These are phyloP conservation scores for Paramecium sexaurelia DNA, from an alignment of 73 alveolate species.

Conservation along the genomic window DNA sequence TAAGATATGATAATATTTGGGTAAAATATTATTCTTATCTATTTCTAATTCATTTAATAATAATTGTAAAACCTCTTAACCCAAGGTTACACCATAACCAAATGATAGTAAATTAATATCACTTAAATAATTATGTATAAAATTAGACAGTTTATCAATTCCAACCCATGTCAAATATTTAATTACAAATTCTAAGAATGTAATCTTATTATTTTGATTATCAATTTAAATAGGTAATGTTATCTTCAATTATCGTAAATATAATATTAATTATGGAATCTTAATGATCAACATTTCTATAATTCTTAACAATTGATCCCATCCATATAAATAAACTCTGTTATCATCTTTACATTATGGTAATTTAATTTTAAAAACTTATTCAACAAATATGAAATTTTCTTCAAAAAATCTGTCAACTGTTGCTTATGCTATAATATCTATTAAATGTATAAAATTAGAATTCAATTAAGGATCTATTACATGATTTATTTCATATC, in stretches of 20 bases:
- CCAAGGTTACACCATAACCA: background rate
- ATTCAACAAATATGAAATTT: background rate
- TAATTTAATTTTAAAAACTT: background rate
- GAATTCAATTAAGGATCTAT: background rate
- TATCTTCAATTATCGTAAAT: background rate
- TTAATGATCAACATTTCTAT: background rate
- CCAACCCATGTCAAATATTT: slow-evolving; percentile 42
- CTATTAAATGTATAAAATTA: background rate
- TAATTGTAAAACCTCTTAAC: background rate
- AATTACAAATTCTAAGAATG: background rate
- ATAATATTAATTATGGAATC: slow-evolving; percentile 5
- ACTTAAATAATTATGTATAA: slow-evolving; percentile 26
- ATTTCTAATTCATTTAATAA: background rate
- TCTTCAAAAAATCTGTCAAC: slow-evolving; percentile 55
- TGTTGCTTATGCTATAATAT: background rate
- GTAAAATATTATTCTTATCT: background rate
- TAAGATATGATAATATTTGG: background rate
- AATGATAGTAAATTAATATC: slow-evolving; percentile 14
- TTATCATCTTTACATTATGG: background rate
- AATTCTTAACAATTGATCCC: slow-evolving; percentile 19
- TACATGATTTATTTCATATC: background rate
- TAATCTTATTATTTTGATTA: background rate
- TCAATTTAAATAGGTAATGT: background rate
- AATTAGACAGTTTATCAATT: background rate
- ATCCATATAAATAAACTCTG: background rate